A percentile compares a stretch with the other conserved stretches of the same genome.
phyloP scores from a whole-genome alignment of 31 red algal genomes.

The Porphyra umbilicalis region DNA sequence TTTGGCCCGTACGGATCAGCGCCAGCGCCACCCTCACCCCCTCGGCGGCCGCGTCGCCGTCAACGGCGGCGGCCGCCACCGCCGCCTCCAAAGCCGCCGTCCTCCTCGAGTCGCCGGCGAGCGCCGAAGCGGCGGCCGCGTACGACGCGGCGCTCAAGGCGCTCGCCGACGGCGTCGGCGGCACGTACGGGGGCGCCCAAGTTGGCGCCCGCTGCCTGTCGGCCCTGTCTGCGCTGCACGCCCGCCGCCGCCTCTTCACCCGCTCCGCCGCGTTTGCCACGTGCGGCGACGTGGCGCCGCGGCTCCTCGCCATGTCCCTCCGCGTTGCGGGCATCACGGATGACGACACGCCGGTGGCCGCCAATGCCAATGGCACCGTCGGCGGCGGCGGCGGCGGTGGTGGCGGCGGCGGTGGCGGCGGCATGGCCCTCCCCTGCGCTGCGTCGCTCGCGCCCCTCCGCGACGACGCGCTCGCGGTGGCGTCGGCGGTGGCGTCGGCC shows the following conservation, averaged over 20 bases:
- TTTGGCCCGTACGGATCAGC: not conserved
- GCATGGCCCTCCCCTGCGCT: not conserved
- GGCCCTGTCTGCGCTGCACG: not conserved
- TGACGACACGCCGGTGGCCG: not conserved
- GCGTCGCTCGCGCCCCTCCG: not conserved
- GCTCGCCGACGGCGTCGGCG: not conserved
- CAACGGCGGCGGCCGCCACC: not conserved
- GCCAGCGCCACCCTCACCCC: not conserved
- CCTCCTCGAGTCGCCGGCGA: not conserved
- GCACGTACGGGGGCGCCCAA: not conserved
- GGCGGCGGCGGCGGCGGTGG: too few species aligned
- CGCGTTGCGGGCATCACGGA: not conserved
- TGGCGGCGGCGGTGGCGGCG: not conserved
- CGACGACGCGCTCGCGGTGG: not conserved
- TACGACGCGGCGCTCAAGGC: not conserved
- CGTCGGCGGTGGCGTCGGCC: not conserved
- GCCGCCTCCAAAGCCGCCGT: not conserved
- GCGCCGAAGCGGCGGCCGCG: not conserved
- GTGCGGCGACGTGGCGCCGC: not conserved
- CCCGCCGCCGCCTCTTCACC: not conserved
- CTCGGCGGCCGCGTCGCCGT: not conserved
- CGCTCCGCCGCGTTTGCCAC: not conserved
- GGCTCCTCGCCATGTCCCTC: not conserved
- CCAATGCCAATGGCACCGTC: not conserved
- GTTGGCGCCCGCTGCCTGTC: not conserved